Percentiles rank a stretch among this genome's conserved stretches.
phyloP scores from a whole-genome alignment of 2,329 filamentous ascomycete species.

The Fusarium sp. region DNA sequence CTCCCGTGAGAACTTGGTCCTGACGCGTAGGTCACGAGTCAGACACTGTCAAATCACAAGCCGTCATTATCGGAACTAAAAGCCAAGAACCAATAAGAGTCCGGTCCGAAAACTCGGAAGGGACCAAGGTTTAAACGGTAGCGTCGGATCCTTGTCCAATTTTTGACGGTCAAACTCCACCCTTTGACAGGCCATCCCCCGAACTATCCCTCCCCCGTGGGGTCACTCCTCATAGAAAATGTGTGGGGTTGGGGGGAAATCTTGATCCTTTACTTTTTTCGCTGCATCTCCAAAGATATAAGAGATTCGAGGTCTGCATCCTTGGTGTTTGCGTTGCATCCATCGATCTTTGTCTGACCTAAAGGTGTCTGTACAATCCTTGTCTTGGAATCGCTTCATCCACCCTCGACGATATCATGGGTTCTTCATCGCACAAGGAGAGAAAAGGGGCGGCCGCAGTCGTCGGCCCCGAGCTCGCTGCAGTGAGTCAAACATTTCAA shows the following conservation, averaged over 20 bases:
- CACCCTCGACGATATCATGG: conserved; percentile 4
- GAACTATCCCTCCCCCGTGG: conserved; percentile 1
- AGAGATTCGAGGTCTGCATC: not conserved
- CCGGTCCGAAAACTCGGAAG: not conserved
- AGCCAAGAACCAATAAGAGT: not conserved
- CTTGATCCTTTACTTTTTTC: not conserved
- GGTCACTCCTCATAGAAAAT: not conserved
- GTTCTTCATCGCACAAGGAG: not conserved
- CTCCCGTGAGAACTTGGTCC: not conserved
- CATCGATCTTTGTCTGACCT: not conserved
- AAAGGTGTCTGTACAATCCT: not conserved
- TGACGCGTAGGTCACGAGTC: not conserved
- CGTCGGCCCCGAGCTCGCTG: conserved; percentile 29
- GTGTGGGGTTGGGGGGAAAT: conserved; percentile 8
- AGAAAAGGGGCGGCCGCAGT: conserved; percentile 27
- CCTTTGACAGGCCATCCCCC: not conserved
- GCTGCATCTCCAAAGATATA: not conserved
- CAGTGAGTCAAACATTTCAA: conserved; percentile 7
- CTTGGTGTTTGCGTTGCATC: not conserved
- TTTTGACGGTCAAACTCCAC: not conserved
- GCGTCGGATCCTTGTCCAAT: not conserved
- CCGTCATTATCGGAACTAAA: not conserved
- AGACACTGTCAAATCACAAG: not conserved
- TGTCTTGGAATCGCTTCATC: not conserved
- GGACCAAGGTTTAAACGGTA: not conserved